Evolutionary conservation across 208 protist species (phyloP).

Genomic region (Trichomonas gallinae): DNA sequence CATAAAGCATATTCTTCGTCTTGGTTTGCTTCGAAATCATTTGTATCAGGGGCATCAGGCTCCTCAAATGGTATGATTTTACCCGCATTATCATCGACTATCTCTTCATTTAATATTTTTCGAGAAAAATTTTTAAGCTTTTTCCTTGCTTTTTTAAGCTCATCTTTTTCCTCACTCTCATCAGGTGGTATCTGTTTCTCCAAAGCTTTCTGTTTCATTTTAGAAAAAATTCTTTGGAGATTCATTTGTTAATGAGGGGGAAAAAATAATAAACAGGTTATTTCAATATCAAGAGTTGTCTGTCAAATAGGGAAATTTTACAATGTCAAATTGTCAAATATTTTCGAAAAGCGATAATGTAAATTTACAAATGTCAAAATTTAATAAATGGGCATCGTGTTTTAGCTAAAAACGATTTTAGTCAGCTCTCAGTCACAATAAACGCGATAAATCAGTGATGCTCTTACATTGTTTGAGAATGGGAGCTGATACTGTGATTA

Average conservation of each 20-base stretch:
- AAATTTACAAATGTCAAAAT: too few species aligned
- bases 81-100: background rate
- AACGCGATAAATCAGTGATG: too few species aligned
- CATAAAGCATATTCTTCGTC: slow-evolving; percentile 5
- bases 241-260: background rate
- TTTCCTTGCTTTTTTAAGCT: background rate
- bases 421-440: too few species aligned
- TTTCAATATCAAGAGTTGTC: too few species aligned
- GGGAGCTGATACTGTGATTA: too few species aligned
- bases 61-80: background rate
- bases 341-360: too few species aligned
- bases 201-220: background rate
- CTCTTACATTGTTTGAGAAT: too few species aligned
- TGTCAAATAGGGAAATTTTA: too few species aligned
- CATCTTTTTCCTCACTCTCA: background rate
- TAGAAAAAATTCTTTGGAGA: background rate
- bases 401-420: too few species aligned
- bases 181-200: background rate
- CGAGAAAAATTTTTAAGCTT: background rate
- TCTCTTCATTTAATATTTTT: background rate
- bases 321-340: too few species aligned
- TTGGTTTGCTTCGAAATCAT: background rate
- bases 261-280: too few species aligned
- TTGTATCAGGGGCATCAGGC: background rate
- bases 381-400: too few species aligned